Evolutionary conservation across 2,329 filamentous ascomycete species (phyloP).

Genomic region (Cordyceps cicadae): DNA sequence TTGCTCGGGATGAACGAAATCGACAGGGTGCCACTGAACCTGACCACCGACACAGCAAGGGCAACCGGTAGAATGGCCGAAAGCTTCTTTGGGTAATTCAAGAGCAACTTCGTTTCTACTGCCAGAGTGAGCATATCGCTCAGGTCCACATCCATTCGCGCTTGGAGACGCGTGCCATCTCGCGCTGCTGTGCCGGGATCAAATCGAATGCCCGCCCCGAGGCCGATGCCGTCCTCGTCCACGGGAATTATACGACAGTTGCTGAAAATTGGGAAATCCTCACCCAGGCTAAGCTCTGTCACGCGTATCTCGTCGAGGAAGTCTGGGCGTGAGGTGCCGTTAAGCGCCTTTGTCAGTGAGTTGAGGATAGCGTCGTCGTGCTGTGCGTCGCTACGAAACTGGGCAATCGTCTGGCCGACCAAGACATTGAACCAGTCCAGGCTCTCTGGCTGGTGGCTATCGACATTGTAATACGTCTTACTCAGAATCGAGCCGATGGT

Average conservation of each 20-base stretch:
- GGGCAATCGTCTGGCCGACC: conserved; percentile 91
- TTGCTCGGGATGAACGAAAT: conserved; percentile 84
- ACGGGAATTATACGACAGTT: conserved; percentile 95
- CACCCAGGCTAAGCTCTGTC: conserved; percentile 86
- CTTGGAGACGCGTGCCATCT: conserved; percentile 73
- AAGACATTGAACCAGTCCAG: conserved; percentile 99
- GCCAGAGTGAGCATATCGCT: conserved; percentile 93
- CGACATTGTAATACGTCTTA: conserved; percentile 96
- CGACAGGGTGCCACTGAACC: conserved; percentile 90
- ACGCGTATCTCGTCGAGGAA: conserved; percentile 92
- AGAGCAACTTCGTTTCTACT: conserved; percentile 83
- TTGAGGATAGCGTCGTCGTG: conserved; percentile 83
- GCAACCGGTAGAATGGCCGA: conserved; percentile 88
- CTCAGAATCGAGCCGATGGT: conserved; percentile 90
- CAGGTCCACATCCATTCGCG: conserved; percentile 92
- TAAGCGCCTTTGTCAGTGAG: conserved; percentile 76
- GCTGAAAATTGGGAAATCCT: conserved; percentile 97
- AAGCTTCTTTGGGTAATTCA: conserved; percentile 89
- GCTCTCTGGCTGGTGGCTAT: conserved; percentile 91
- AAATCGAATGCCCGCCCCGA: conserved; percentile 43
- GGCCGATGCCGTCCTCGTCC: conserved; percentile 62
- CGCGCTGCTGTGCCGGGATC: conserved; percentile 44
- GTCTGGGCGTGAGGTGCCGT: conserved; percentile 76
- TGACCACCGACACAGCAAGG: conserved; percentile 79
- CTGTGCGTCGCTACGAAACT: conserved; percentile 86